phyloP scores from a whole-genome alignment of 257 asterid genomes.

The Eustoma russellianum region DNA sequence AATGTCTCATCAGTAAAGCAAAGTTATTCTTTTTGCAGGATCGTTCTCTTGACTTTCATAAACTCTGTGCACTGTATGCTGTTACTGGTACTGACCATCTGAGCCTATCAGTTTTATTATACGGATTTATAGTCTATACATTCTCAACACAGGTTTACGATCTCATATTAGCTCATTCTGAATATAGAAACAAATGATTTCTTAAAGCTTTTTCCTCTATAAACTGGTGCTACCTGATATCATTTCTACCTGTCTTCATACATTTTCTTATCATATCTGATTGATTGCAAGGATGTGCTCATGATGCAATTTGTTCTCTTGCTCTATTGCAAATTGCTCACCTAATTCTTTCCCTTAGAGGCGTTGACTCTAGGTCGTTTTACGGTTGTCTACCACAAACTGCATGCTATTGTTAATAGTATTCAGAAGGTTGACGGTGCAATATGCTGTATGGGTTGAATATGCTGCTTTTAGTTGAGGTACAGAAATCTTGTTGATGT shows the following conservation, averaged over 20 bases:
- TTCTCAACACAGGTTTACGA: no score
- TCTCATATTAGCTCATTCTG: background rate
- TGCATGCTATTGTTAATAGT: no score
- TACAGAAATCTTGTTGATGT: no score
- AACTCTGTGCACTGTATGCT: constrained; percentile 89
- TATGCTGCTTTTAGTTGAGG: no score
- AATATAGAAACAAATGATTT: background rate
- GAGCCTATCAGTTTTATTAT: background rate
- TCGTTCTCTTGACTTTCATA: constrained; percentile 88
- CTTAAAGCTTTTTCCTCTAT: background rate
- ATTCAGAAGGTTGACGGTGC: no score
- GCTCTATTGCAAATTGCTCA: background rate
- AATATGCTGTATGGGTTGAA: no score
- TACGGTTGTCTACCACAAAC: no score
- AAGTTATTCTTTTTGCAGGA: constrained; percentile 50
- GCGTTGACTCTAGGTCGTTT: background rate
- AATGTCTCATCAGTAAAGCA: constrained; percentile 1
- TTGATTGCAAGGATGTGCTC: background rate
- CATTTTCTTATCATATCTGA: background rate
- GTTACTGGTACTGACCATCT: constrained; percentile 61
- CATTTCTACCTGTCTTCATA: background rate
- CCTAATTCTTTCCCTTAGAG: no score
- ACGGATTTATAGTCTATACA: constrained; percentile 1
- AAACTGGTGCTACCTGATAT: background rate
- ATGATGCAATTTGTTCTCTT: background rate